Conservation (phyloP, 2,329 filamentous ascomycete genomes). For the Teratosphaeria zuluensis region DNA sequence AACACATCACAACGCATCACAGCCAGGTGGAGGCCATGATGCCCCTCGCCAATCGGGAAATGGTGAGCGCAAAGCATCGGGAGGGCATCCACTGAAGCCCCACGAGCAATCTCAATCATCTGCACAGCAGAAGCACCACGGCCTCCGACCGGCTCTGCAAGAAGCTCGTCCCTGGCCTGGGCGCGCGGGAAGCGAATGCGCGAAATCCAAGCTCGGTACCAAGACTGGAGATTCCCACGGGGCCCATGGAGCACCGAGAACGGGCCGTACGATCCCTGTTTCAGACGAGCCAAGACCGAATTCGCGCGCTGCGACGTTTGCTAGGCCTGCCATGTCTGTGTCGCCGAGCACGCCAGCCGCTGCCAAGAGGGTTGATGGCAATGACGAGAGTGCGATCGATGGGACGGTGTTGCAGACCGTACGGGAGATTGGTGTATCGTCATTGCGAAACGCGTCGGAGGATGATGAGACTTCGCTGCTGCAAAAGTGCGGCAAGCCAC, state of each 20-base stretch:
- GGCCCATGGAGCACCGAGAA: not conserved
- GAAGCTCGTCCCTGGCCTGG: not conserved
- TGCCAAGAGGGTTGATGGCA: not conserved
- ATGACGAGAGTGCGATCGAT: not conserved
- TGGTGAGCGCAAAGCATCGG: not conserved
- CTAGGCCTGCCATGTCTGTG: not conserved
- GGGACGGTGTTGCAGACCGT: not conserved
- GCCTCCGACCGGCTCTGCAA: not conserved
- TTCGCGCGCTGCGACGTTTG: not conserved
- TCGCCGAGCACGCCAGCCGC: not conserved
- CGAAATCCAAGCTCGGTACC: not conserved
- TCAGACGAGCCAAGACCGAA: not conserved
- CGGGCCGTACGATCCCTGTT: not conserved
- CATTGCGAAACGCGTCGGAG: not conserved
- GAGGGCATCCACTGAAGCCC: not conserved
- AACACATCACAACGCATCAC: slow-evolving; percentile 1
- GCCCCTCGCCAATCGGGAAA: not conserved
- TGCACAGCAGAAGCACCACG: not conserved
- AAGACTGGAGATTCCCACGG: not conserved
- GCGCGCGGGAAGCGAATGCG: not conserved
- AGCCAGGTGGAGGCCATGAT: not conserved
- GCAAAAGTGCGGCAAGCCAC: not conserved
- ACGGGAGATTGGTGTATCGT: not conserved
- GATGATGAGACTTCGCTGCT: not conserved
- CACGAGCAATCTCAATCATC: not conserved